These are phyloP conservation scores for Populus hybrid DNA, from an alignment of 441 rosid species.

Conservation along the genomic window DNA sequence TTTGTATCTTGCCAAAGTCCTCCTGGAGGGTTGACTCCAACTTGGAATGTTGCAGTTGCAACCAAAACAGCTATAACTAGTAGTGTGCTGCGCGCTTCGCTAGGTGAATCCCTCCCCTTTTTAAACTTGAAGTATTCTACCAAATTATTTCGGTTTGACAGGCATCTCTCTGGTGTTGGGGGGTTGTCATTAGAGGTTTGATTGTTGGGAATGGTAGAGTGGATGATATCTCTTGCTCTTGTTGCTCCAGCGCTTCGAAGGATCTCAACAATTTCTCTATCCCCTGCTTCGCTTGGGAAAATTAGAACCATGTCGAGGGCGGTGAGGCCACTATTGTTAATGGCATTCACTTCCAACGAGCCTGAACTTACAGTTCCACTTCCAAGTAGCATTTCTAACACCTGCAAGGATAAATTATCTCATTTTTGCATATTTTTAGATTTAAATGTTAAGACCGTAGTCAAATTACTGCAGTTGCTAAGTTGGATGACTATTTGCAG, in stretches of 20 bases:
- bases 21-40: constrained; percentile 21
- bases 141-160: constrained; percentile 16
- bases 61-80: background rate
- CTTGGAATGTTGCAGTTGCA: constrained; percentile 3
- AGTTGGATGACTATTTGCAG: too few relatives aligned
- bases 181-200: background rate
- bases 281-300: constrained; percentile 11
- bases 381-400: background rate
- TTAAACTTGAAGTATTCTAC: constrained; percentile 47
- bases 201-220: background rate
- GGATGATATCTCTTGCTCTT: background rate
- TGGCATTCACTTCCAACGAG: constrained; percentile 1
- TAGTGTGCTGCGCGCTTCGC: constrained; percentile 16
- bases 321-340: background rate
- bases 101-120: constrained; percentile 42
- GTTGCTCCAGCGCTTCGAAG: background rate
- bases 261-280: background rate
- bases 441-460: too few relatives aligned
- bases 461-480: too few relatives aligned
- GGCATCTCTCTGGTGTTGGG: constrained; percentile 18
- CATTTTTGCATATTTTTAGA: too few relatives aligned
- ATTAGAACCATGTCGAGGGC: constrained; percentile 1
- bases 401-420: constrained; percentile 10
- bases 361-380: background rate
- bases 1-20: constrained; percentile 47